These are phyloP conservation scores for Penicillium sp. DNA, from an alignment of 2,329 filamentous ascomycete genomes.

Conservation along the genomic window DNA sequence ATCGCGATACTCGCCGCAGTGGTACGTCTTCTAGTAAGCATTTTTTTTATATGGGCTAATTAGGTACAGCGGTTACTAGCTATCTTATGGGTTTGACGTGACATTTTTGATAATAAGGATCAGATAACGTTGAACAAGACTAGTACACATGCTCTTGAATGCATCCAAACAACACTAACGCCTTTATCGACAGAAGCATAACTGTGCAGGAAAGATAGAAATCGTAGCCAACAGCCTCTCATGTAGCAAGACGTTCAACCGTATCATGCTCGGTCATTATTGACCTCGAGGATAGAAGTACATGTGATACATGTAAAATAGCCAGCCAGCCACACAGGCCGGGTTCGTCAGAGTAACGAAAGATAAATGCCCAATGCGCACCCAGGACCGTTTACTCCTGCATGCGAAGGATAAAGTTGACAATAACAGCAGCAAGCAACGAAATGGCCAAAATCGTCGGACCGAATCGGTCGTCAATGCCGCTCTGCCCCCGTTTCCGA, in stretches of 20 bases:
- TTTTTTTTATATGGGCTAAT: not conserved
- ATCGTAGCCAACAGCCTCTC: not conserved
- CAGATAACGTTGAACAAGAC: not conserved
- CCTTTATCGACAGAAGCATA: slow-evolving; percentile 10
- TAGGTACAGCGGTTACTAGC: not conserved
- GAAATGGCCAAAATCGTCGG: slow-evolving; percentile 89
- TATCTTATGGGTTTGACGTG: not conserved
- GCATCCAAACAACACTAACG: slow-evolving; percentile 10
- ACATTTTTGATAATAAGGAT: not conserved
- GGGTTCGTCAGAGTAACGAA: not conserved
- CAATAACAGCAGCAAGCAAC: slow-evolving; percentile 84
- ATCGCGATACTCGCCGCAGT: not conserved
- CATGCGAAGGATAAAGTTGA: slow-evolving; percentile 86
- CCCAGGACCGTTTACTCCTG: slow-evolving; percentile 22
- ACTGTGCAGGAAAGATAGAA: slow-evolving; percentile 3
- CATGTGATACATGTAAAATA: not conserved
- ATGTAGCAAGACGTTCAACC: not conserved
- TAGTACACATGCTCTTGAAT: slow-evolving; percentile 10
- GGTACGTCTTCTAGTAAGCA: slow-evolving; percentile 2
- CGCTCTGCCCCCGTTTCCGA: slow-evolving; percentile 84
- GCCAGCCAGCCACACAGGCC: not conserved
- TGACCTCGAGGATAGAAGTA: slow-evolving; percentile 10
- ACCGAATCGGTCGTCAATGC: slow-evolving; percentile 95
- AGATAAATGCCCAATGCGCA: not conserved
- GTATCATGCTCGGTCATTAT: not conserved